phyloP scores from a whole-genome alignment of 805 yeast genomes.

The Saccharomycopsis schoenii region DNA sequence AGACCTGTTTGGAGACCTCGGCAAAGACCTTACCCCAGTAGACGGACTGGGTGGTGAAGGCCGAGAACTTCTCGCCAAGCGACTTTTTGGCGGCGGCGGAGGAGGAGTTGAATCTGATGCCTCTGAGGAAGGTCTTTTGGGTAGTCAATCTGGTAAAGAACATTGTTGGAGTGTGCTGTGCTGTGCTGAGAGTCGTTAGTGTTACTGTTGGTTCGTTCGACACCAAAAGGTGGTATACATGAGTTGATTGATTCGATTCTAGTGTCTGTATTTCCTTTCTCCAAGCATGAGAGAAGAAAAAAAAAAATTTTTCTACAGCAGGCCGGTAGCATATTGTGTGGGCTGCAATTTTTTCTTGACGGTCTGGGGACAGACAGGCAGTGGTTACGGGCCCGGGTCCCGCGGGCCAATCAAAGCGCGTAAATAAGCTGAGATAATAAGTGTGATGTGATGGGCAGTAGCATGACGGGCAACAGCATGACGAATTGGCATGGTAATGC shows the following conservation, averaged over 20 bases:
- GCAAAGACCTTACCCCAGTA: slow-evolving; percentile 60
- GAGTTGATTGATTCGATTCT: too few relatives aligned
- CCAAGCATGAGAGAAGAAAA: neutral
- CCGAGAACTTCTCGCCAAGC: neutral
- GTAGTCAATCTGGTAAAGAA: slow-evolving; percentile 1
- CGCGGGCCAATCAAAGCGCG: neutral
- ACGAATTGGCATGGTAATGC: too few relatives aligned
- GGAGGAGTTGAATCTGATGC: slow-evolving; percentile 28
- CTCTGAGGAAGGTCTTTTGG: slow-evolving; percentile 9
- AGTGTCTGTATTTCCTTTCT: neutral
- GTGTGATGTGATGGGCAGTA: too few relatives aligned
- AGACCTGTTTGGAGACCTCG: slow-evolving; percentile 66
- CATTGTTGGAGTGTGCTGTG: neutral
- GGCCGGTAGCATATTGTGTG: too few relatives aligned
- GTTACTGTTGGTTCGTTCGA: neutral
- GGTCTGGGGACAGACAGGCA: too few relatives aligned
- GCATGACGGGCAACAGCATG: too few relatives aligned
- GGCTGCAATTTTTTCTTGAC: too few relatives aligned
- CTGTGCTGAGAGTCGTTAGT: neutral
- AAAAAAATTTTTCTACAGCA: neutral
- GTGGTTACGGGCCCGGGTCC: neutral
- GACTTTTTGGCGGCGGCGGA: slow-evolving; percentile 15
- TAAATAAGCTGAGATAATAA: neutral
- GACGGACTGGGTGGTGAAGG: slow-evolving; percentile 42
- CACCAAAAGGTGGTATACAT: neutral